Percentiles rank a stretch among this genome's conserved stretches.
Evolutionary conservation across 768 basidiomycete genomes (phyloP).

Genomic region (Suillus americanus): DNA sequence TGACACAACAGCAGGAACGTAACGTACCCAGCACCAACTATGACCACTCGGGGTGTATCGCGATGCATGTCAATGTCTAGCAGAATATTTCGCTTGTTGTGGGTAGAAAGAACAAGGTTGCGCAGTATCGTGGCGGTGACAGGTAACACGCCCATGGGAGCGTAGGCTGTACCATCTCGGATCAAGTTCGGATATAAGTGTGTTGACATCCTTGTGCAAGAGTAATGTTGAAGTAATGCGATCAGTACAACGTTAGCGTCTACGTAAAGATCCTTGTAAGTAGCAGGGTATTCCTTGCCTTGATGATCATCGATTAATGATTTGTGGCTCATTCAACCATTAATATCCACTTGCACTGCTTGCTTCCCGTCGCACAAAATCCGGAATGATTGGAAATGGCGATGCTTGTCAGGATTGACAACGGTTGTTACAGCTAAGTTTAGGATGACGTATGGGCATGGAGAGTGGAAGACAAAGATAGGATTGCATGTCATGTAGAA

Average conservation of each 20-base stretch:
- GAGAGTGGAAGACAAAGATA: background rate
- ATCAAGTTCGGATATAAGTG: too few relatives aligned
- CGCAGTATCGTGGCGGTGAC: too few relatives aligned
- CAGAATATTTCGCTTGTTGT: background rate
- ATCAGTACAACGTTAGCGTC: background rate
- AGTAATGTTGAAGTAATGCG: too few relatives aligned
- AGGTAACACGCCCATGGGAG: background rate
- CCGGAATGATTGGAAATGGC: background rate
- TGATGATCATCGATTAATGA: background rate
- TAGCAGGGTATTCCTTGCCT: background rate
- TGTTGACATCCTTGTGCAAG: too few relatives aligned
- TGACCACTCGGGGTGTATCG: conserved; percentile 38
- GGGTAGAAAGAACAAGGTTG: background rate
- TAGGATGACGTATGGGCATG: background rate
- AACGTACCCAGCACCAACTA: conserved; percentile 51
- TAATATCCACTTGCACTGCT: too few relatives aligned
- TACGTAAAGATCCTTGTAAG: background rate
- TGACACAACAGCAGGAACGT: conserved; percentile 3
- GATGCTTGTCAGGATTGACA: background rate
- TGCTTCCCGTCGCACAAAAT: background rate
- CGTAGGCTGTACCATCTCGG: background rate
- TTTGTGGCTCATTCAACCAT: background rate
- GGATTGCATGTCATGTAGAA: background rate
- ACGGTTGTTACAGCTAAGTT: background rate
- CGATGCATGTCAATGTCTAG: conserved; percentile 2